A percentile compares a stretch with the other conserved stretches of the same genome.
Conservation (phyloP, 2,329 filamentous ascomycete species). For the Akanthomyces lecanii region DNA sequence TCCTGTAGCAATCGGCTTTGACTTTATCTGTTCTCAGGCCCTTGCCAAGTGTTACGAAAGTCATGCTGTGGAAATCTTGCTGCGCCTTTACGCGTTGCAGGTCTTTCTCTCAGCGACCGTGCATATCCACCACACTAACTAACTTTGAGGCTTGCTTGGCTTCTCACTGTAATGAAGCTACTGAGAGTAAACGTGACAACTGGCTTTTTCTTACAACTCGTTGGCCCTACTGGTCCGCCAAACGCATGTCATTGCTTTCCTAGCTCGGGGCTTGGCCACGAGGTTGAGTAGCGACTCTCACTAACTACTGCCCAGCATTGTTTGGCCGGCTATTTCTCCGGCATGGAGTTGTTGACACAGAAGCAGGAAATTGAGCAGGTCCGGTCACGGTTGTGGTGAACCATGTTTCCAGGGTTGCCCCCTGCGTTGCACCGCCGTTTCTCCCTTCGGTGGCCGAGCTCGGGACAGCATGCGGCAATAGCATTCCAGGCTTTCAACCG, state of each 20-base stretch:
- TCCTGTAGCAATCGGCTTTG: not conserved
- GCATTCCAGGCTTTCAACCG: not conserved
- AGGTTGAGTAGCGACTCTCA: not conserved
- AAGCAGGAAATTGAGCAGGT: not conserved
- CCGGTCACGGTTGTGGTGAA: not conserved
- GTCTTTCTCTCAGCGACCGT: not conserved
- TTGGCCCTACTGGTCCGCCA: not conserved
- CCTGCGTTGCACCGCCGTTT: not conserved
- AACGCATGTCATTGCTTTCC: not conserved
- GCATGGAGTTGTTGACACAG: not conserved
- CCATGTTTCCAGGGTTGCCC: no score
- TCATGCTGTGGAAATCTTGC: not conserved
- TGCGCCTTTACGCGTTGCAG: not conserved
- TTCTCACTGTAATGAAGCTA: not conserved
- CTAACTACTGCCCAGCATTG: not conserved
- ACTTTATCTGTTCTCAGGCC: not conserved
- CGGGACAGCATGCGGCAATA: not conserved
- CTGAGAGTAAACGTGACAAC: not conserved
- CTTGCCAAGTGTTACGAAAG: not conserved
- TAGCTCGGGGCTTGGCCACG: not conserved
- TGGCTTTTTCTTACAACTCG: not conserved
- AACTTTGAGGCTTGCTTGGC: not conserved
- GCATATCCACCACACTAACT: not conserved
- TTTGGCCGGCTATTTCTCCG: not conserved
- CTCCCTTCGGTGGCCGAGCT: not conserved